These are phyloP conservation scores for Pleurotus djamor DNA, from an alignment of 768 basidiomycete genomes.

Conservation along the genomic window DNA sequence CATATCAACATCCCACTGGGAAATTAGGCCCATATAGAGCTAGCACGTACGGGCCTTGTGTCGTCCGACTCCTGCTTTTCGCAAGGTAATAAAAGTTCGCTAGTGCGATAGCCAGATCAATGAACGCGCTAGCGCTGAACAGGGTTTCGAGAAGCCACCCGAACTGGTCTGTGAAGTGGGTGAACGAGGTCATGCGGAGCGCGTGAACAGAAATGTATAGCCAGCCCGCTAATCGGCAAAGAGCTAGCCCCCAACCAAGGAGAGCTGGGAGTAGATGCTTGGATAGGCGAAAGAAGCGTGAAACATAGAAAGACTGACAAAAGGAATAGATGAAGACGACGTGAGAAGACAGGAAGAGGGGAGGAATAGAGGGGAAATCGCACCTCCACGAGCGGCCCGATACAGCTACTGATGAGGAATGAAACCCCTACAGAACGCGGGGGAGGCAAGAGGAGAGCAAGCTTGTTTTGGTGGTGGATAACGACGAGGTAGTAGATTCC, in stretches of 20 bases:
- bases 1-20: neutral
- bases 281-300: neutral
- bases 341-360: neutral
- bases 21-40: neutral
- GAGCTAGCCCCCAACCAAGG: neutral
- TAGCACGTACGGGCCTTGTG: neutral
- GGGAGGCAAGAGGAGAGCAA: neutral
- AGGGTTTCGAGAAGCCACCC: neutral
- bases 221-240: neutral
- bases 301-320: conserved; percentile 3
- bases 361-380: neutral
- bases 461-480: neutral
- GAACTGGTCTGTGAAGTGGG: neutral
- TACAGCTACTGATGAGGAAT: neutral
- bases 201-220: neutral
- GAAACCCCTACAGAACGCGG: neutral
- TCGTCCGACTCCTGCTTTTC: neutral
- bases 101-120: neutral
- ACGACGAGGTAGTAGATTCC: conserved; percentile 2
- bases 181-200: neutral
- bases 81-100: conserved; percentile 1
- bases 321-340: neutral
- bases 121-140: neutral
- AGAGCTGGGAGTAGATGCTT: neutral
- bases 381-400: conserved; percentile 2